Evolutionary conservation across 163 green algal species (phyloP), one percentile per base, ranked within the genome.

Genomic region (Chloroidium sp.): DNA sequence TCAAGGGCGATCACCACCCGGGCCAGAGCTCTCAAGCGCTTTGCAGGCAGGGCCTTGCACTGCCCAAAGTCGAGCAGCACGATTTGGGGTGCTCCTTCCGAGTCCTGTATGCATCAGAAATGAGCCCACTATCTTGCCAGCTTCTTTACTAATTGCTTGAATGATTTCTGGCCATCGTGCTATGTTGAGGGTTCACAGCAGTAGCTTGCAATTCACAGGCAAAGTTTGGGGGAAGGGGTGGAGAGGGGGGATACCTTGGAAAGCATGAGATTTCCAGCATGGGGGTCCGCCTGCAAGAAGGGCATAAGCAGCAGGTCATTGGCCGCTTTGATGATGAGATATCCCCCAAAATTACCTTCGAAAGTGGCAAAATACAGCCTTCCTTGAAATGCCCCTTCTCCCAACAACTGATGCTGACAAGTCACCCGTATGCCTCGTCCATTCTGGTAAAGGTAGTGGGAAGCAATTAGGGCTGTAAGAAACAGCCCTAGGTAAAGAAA

Each of bases 11-110:
- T 87, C 69, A 91, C 80, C 2, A 92, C 78, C 2, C 88, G 76
- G 13, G 77, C 83, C 2, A 91, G 61, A 14, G 80, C 69, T 0
- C 74, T 78, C 60, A 83, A 74, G 36, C 79, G 74, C 62, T 10
- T 6, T 1, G 76, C 69, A 1, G 76, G 60, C 4, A 86, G 69
- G 2, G 79, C 78, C 75, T 86, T 86, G 82, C 75, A 80, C 78
- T 88, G 81, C 1, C 88, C 88, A 76, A 89, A 92, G 80, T 91
- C 87, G 14, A 91, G 82, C 74, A 92, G 77, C 62, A 68, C 82
- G 36, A 91, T 36, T 36, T 36, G 36, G 36, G 36, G 36, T 36
- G 36, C 36, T 36, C 36, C 36, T 36, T 36, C 36, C 36, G 36
- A 36, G 36, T 36, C 36, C 36, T 36, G 36, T 36, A 36, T 36